Percentiles rank a stretch among this genome's conserved stretches.
Conservation (phyloP, 192 early-diverging fungal genomes). For the Paraglomus brasilianum region DNA sequence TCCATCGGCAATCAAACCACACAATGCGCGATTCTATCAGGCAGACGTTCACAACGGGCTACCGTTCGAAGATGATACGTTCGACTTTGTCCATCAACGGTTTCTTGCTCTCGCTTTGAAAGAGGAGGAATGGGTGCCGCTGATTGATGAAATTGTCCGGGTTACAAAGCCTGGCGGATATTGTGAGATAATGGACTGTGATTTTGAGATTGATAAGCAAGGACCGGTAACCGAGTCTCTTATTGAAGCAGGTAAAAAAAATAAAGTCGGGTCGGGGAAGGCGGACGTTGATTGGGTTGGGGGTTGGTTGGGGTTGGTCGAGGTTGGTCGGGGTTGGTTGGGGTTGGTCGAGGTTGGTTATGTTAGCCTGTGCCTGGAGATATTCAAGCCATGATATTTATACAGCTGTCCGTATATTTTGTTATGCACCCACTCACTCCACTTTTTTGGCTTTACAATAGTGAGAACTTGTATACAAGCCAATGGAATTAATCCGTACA, state of each 20-base stretch:
- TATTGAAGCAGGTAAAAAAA: conserved; percentile 11
- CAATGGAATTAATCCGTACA: neutral
- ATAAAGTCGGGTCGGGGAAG: too few species aligned
- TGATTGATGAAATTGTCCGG: conserved; percentile 47
- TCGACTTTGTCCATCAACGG: conserved; percentile 51
- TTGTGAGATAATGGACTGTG: conserved; percentile 46
- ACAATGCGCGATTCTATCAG: conserved; percentile 38
- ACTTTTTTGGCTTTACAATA: neutral
- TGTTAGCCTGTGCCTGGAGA: too few species aligned
- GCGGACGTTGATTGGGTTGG: too few species aligned
- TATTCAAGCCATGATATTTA: too few species aligned
- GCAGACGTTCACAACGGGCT: conserved; percentile 35
- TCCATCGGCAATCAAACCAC: conserved; percentile 40
- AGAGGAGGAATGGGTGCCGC: conserved; percentile 42
- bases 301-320: too few species aligned
- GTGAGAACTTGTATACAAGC: neutral
- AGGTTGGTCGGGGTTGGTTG: too few species aligned
- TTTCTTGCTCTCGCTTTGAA: conserved; percentile 41
- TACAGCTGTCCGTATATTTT: neutral
- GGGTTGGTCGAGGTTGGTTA: too few species aligned
- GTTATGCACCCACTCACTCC: neutral
- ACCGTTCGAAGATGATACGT: conserved; percentile 51
- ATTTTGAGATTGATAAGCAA: neutral
- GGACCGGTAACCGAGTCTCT: neutral
- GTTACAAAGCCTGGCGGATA: conserved; percentile 56